Evolutionary conservation across 768 basidiomycete genomes (phyloP).

Genomic region (Termitomyces sp.): DNA sequence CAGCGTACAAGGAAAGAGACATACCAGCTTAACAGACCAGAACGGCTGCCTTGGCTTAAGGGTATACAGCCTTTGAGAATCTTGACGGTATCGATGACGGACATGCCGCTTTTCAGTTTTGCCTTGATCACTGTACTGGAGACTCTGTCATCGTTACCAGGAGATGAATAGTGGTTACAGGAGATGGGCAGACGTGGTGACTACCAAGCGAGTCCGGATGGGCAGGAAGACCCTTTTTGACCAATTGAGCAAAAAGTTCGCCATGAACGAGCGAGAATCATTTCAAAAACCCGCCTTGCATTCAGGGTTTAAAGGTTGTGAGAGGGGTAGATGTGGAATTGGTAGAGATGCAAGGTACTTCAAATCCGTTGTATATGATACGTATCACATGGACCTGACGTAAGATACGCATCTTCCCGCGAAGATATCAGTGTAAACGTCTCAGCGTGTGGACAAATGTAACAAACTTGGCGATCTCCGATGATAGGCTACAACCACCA

Average conservation of each 20-base stretch:
- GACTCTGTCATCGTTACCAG: conserved; percentile 43
- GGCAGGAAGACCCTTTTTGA: conserved; percentile 68
- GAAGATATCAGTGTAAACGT: neutral
- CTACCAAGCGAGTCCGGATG: conserved; percentile 80
- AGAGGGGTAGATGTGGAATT: neutral
- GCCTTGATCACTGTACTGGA: conserved; percentile 90
- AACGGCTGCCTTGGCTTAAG: conserved; percentile 85
- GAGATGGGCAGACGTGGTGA: conserved; percentile 4
- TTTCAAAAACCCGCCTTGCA: conserved; percentile 60
- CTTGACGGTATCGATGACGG: conserved; percentile 88
- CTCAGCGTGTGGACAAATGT: neutral
- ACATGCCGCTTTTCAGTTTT: conserved; percentile 93
- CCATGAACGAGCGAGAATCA: conserved; percentile 71
- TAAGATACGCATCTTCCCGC: conserved; percentile 5
- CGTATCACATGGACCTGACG: neutral
- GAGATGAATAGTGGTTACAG: neutral
- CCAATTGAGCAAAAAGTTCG: conserved; percentile 69
- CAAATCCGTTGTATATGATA: neutral
- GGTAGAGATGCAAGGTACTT: neutral
- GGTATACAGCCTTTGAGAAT: conserved; percentile 67
- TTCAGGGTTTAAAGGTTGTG: conserved; percentile 2
- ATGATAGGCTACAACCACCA: neutral
- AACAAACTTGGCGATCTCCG: neutral
- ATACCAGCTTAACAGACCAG: conserved; percentile 93
- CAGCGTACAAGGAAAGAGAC: conserved; percentile 18